These are phyloP conservation scores for Lichtheimia ramosa DNA, from an alignment of 371 early-diverging fungal species.

Conservation along the genomic window DNA sequence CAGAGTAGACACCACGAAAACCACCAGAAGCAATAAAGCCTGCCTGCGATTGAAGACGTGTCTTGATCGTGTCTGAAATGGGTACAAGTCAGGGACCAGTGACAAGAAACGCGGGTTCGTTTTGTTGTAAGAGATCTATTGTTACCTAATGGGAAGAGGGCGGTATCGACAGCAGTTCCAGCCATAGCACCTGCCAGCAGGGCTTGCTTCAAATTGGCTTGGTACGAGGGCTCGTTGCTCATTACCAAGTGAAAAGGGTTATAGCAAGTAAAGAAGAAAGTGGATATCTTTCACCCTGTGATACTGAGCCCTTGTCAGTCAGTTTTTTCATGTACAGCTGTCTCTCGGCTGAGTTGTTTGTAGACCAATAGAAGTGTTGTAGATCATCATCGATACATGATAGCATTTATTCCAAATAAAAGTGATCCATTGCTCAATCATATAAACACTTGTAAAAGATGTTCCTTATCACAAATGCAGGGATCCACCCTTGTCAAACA, in stretches of 20 bases:
- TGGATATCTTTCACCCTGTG: not conserved
- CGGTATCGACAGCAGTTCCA: conserved; percentile 86
- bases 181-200: conserved; percentile 79
- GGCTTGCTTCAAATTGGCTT: conserved; percentile 44
- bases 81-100: not conserved
- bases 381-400: no score
- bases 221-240: conserved; percentile 18
- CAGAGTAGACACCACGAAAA: conserved; percentile 89
- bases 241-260: not conserved
- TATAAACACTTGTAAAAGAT: no score
- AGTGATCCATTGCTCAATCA: no score
- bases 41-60: conserved; percentile 81
- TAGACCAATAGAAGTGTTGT: no score
- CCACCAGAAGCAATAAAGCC: conserved; percentile 92
- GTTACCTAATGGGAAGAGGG: conserved; percentile 78
- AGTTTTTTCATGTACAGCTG: not conserved
- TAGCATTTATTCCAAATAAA: no score
- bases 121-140: not conserved
- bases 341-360: not conserved
- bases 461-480: no score
- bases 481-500: no score
- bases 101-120: no score
- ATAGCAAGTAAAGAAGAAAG: not conserved
- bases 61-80: conserved; percentile 89
- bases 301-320: not conserved